Base-by-base conservation (phyloP, 768 basidiomycete genomes). In the Scleroderma bovista region DNA sequence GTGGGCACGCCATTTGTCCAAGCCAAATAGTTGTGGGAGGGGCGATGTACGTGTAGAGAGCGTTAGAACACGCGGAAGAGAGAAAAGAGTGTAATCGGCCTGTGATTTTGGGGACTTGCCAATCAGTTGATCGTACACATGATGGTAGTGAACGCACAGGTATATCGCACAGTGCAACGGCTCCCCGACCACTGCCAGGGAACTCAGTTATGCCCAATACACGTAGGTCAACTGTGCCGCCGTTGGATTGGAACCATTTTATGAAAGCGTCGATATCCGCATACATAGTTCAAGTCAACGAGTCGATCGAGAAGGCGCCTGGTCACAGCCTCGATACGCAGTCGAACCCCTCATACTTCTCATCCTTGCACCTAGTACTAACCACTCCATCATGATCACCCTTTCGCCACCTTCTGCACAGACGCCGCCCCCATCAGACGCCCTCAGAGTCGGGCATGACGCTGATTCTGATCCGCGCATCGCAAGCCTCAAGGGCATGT, bases 31-130 rank as follows among this genome's bases (percentile, higher is more conserved):
- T 15, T 64, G 46, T 1, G 82, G 83, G 1, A 98, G 76, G 1
- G 66, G 48, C 1, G 86, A 91, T 2, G 90, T 93, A 23, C 81
- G 78, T 6, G 83, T 84, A 0, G 92, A 91, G 10, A 99, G 77
- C 2, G 88, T 80, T 46, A 93, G 62, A 15, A 73, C 60, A 15
- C 89, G 80, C 1, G 95, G 96, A 16, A 97, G 80, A 2, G 83
- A 77, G 66, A 97, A 96, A 1, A 99, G 68, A 0, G 78, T 76
- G 47, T 86, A 75, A 42, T 81, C 86, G 72, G 83, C 76, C 91
- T 94, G 57, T 43, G 2, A 10, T 6, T 6, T 17, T 19, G 1
- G 6, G 38, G 38, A 33, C 32, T 8, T 33, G 32, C 15, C 32
- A 15, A 33, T 2, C n/a, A n/a, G n/a, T n/a, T n/a, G 2, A 33